Percentiles rank a stretch among this genome's conserved stretches.
These are phyloP conservation scores for Chernovozyma sophiae-reginae DNA, from an alignment of 1,139 yeast species.

Conservation along the genomic window DNA sequence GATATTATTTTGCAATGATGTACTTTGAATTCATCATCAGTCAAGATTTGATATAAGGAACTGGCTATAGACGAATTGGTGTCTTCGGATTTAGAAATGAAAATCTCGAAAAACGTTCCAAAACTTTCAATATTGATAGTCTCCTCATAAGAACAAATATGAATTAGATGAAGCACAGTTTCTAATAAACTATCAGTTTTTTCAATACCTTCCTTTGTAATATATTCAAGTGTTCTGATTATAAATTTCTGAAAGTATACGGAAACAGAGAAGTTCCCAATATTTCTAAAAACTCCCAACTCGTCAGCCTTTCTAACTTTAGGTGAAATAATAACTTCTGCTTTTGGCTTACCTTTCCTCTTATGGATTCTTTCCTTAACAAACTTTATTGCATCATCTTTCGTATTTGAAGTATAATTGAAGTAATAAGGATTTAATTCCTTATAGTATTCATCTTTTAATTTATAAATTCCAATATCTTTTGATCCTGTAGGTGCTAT, in stretches of 20 bases:
- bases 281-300: slow-evolving; percentile 29
- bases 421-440: slow-evolving; percentile 78
- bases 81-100: slow-evolving; percentile 21
- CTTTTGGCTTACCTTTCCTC: slow-evolving; percentile 27
- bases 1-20: slow-evolving; percentile 53
- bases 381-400: slow-evolving; percentile 70
- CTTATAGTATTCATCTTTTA: slow-evolving; percentile 54
- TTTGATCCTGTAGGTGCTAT: slow-evolving; percentile 60
- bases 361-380: slow-evolving; percentile 40
- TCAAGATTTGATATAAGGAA: slow-evolving; percentile 41
- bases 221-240: slow-evolving; percentile 43
- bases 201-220: slow-evolving; percentile 31
- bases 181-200: slow-evolving; percentile 56
- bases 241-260: slow-evolving; percentile 50
- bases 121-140: slow-evolving; percentile 23
- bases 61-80: slow-evolving; percentile 37
- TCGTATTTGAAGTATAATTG: slow-evolving; percentile 70
- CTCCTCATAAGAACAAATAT: slow-evolving; percentile 43
- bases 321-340: slow-evolving; percentile 52
- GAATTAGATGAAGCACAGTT: slow-evolving; percentile 64
- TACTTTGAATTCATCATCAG: slow-evolving; percentile 32
- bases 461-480: slow-evolving; percentile 65
- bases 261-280: slow-evolving; percentile 48
- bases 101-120: slow-evolving; percentile 34
- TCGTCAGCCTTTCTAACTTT: slow-evolving; percentile 20